Evolutionary conservation across 441 rosid genomes (phyloP).

Genomic region (Jatropha podagrica): DNA sequence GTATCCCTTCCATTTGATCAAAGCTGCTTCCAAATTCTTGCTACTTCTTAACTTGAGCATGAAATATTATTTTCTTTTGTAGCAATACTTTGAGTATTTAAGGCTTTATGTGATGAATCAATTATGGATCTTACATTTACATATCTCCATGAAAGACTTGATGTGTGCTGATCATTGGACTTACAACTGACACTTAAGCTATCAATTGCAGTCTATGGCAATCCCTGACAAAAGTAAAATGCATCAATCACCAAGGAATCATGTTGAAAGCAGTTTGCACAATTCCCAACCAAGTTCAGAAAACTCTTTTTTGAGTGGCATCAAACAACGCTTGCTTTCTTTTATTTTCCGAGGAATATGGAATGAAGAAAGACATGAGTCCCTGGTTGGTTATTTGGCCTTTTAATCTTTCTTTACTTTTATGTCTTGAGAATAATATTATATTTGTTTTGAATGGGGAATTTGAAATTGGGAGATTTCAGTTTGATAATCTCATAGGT

Average conservation of each 20-base stretch:
- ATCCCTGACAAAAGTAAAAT: conserved; percentile 47
- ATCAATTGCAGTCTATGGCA: conserved; percentile 47
- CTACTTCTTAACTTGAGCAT: background rate
- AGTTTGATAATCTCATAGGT: background rate
- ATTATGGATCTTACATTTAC: background rate
- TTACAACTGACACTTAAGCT: conserved; percentile 24
- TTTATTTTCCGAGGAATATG: conserved; percentile 81
- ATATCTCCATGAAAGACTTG: background rate
- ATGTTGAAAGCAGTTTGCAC: conserved; percentile 41
- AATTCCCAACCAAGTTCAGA: conserved; percentile 44
- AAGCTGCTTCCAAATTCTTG: background rate
- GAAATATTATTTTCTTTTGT: background rate
- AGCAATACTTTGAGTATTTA: conserved; percentile 1
- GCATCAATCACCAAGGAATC: conserved; percentile 44
- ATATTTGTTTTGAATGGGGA: background rate
- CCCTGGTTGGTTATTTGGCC: conserved; percentile 50
- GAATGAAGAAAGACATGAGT: conserved; percentile 73
- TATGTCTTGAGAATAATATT: conserved; percentile 2
- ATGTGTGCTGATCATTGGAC: background rate
- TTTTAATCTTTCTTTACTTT: conserved; percentile 17
- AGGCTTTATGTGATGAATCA: background rate
- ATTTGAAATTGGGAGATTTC: background rate
- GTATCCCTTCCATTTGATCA: background rate
- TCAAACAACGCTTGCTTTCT: conserved; percentile 92
- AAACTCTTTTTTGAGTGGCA: conserved; percentile 65